A percentile compares a stretch with the other conserved stretches of the same genome.
Conservation (phyloP, 352 stramenopile species). For the Phytophthora quininea region DNA sequence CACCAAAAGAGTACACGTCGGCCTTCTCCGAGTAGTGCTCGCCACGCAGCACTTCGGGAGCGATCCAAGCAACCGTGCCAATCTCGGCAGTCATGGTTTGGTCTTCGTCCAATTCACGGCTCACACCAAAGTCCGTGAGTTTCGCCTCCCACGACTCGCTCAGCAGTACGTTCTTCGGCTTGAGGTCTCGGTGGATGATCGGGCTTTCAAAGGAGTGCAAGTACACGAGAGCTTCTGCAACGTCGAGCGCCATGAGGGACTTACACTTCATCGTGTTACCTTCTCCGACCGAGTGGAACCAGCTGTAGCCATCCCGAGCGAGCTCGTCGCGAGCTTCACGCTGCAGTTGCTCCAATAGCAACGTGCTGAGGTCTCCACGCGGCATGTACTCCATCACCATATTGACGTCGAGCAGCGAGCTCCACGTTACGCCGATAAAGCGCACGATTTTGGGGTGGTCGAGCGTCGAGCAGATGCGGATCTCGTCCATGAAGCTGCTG, state of each 20-base stretch:
- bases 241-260: constrained; percentile 46
- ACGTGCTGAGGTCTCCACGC: constrained; percentile 46
- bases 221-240: constrained; percentile 52
- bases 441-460: constrained; percentile 54
- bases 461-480: constrained; percentile 47
- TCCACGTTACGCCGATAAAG: constrained; percentile 62
- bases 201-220: constrained; percentile 50
- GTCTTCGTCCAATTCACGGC: constrained; percentile 36
- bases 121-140: constrained; percentile 67
- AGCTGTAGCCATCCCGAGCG: constrained; percentile 36
- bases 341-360: constrained; percentile 38
- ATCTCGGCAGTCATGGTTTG: constrained; percentile 59
- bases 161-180: constrained; percentile 60
- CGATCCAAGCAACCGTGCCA: constrained; percentile 67
- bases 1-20: constrained; percentile 79
- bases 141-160: constrained; percentile 49
- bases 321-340: constrained; percentile 29
- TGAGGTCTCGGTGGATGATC: constrained; percentile 66
- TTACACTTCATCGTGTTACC: constrained; percentile 37
- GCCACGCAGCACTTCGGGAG: constrained; percentile 68
- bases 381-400: constrained; percentile 63
- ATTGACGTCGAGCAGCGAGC: constrained; percentile 52
- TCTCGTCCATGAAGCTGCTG: constrained; percentile 49
- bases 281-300: constrained; percentile 42
- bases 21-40: constrained; percentile 71